Evolutionary conservation across 208 protist genomes (phyloP).

Genomic region (Crithidia sp.): DNA sequence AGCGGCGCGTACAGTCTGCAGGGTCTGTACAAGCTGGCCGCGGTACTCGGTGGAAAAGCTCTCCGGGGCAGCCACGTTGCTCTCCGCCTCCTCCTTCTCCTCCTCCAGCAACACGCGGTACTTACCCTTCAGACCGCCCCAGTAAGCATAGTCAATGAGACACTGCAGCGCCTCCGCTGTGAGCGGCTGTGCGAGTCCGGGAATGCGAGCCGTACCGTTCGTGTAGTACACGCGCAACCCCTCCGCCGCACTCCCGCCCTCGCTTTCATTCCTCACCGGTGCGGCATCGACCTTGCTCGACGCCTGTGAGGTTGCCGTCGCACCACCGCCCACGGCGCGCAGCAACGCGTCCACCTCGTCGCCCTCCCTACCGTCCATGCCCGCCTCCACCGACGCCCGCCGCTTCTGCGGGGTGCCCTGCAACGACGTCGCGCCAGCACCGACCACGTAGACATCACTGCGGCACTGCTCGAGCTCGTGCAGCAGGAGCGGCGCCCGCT

Average conservation of each 20-base stretch:
- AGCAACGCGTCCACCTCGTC: slow-evolving; percentile 45
- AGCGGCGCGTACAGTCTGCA: slow-evolving; percentile 43
- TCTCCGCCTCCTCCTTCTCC: slow-evolving; percentile 39
- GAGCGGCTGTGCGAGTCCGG: slow-evolving; percentile 59
- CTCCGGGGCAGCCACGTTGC: slow-evolving; percentile 11
- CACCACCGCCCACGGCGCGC: slow-evolving; percentile 17
- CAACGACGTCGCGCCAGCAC: not conserved
- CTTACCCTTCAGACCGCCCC: slow-evolving; percentile 59
- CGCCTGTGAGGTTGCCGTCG: too few relatives aligned
- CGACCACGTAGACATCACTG: slow-evolving; percentile 30
- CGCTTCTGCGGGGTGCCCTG: slow-evolving; percentile 2
- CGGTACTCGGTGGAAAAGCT: slow-evolving; percentile 29
- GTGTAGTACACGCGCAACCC: slow-evolving; percentile 64
- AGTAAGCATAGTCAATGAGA: slow-evolving; percentile 75
- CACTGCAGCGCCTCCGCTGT: slow-evolving; percentile 58
- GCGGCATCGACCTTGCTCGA: not conserved
- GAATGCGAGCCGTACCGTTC: slow-evolving; percentile 65
- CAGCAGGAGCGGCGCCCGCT: slow-evolving; percentile 71
- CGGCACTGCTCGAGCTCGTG: slow-evolving; percentile 63
- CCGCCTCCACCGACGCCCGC: not conserved
- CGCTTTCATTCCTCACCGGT: not conserved
- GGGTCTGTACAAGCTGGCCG: slow-evolving; percentile 22
- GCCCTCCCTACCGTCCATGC: not conserved
- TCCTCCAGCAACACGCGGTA: slow-evolving; percentile 62
- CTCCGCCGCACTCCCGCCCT: not conserved